Percentiles rank a stretch among this genome's conserved stretches.
Conservation (phyloP, 2,329 filamentous ascomycete genomes). For the Aspergillus sp. region DNA sequence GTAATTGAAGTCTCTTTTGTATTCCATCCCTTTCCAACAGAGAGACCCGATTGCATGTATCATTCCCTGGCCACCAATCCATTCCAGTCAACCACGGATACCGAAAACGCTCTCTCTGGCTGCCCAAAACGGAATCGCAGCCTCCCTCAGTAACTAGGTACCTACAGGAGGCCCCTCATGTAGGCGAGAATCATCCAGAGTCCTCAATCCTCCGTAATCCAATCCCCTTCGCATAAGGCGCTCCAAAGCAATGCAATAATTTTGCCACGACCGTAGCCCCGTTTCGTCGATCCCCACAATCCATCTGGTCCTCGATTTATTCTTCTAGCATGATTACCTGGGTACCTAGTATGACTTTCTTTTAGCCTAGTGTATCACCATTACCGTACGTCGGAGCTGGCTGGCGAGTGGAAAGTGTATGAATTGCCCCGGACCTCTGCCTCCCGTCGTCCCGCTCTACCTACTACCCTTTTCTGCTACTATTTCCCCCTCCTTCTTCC, state of each 20-base stretch:
- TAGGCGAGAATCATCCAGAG: neutral
- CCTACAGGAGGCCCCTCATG: neutral
- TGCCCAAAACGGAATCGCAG: neutral
- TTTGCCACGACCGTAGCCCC: slow-evolving; percentile 18
- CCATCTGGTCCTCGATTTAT: slow-evolving; percentile 7
- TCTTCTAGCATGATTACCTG: too few species aligned
- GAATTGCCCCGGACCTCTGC: slow-evolving; percentile 22
- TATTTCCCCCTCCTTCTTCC: slow-evolving; percentile 8
- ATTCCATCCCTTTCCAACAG: too few species aligned
- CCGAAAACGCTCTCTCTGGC: neutral
- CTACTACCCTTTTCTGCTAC: slow-evolving; percentile 8
- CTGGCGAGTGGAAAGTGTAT: slow-evolving; percentile 13
- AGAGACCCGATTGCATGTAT: neutral
- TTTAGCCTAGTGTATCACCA: slow-evolving; percentile 4
- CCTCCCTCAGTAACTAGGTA: neutral
- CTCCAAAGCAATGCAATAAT: slow-evolving; percentile 3
- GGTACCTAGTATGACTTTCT: neutral
- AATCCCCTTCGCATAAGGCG: neutral
- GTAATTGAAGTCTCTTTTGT: too few species aligned
- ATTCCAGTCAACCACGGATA: neutral
- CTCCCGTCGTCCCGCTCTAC: slow-evolving; percentile 19
- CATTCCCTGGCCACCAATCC: neutral
- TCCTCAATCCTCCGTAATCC: too few species aligned
- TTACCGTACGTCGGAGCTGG: slow-evolving; percentile 11
- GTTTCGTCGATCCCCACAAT: slow-evolving; percentile 14